These are phyloP conservation scores for Puccinia sorghi DNA, from an alignment of 1,284 basidiomycete genomes.

Conservation along the genomic window DNA sequence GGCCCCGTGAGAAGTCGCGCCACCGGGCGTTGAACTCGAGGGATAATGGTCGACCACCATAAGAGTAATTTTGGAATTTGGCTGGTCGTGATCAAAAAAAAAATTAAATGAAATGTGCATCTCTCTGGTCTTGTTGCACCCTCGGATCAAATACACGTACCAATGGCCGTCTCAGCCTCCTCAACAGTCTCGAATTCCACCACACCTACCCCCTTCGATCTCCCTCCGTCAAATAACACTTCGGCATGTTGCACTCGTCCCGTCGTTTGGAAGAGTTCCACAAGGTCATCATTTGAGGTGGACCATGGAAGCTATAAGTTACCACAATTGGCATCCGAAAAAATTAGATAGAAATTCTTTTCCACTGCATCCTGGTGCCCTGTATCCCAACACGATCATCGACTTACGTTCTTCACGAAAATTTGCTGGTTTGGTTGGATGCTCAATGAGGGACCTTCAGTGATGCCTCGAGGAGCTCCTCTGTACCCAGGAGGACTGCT, in stretches of 20 bases:
- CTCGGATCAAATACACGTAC: conserved; percentile 9
- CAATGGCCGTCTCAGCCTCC: conserved; percentile 91
- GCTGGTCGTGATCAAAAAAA: conserved; percentile 27
- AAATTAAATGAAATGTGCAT: no score
- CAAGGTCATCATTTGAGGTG: conserved; percentile 96
- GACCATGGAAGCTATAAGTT: conserved; percentile 84
- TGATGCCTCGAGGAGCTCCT: conserved; percentile 59
- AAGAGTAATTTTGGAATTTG: conserved; percentile 55
- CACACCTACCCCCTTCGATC: conserved; percentile 89
- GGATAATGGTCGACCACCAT: conserved; percentile 53
- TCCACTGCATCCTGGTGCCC: background rate
- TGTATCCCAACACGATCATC: background rate
- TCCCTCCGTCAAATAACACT: conserved; percentile 79
- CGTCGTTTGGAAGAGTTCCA: conserved; percentile 96
- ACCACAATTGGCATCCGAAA: background rate
- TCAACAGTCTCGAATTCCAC: conserved; percentile 86
- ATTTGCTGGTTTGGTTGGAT: conserved; percentile 91
- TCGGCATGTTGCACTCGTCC: conserved; percentile 91
- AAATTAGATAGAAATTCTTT: conserved; percentile 1
- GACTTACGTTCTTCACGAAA: conserved; percentile 92
- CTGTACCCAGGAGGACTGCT: conserved; percentile 56
- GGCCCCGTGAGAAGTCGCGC: conserved; percentile 48
- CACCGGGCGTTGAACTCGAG: conserved; percentile 51
- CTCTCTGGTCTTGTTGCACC: conserved; percentile 64
- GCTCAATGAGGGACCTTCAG: conserved; percentile 59